Percentiles rank a stretch among this genome's conserved stretches.
phyloP scores from a whole-genome alignment of 768 basidiomycete genomes.

The Mycena olivaceomarginata region DNA sequence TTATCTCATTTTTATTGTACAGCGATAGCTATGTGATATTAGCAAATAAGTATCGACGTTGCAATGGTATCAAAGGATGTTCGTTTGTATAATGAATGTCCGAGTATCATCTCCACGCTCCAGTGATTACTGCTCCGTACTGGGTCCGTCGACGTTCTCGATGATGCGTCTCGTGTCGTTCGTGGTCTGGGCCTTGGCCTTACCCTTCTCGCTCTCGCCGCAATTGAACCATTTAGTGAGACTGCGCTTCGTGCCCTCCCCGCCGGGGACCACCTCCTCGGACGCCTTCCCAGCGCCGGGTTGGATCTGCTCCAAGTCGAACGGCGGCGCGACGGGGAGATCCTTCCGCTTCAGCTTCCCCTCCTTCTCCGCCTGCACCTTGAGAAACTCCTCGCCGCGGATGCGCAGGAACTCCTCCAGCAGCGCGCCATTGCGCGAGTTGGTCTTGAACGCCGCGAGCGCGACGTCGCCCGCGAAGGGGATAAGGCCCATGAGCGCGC shows the following conservation, averaged over 20 bases:
- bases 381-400: conserved; percentile 84
- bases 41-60: background rate
- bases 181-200: conserved; percentile 23
- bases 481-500: conserved; percentile 78
- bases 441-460: conserved; percentile 89
- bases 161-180: conserved; percentile 32
- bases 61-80: background rate
- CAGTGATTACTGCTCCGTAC: background rate
- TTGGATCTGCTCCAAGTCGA: conserved; percentile 66
- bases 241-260: conserved; percentile 37
- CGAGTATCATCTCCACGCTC: conserved; percentile 2
- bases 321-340: conserved; percentile 43
- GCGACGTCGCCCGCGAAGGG: conserved; percentile 87
- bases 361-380: conserved; percentile 61
- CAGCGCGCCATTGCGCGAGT: conserved; percentile 90
- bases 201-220: conserved; percentile 23
- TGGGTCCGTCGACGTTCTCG: conserved; percentile 35
- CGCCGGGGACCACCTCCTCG: conserved; percentile 55
- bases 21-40: background rate
- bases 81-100: background rate
- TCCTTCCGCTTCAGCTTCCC: conserved; percentile 48
- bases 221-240: conserved; percentile 35
- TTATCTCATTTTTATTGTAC: background rate
- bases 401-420: conserved; percentile 90
- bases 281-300: conserved; percentile 72